A percentile compares a stretch with the other conserved stretches of the same genome.
These are phyloP conservation scores for Tetracladium maxilliforme DNA, from an alignment of 2,329 filamentous ascomycete genomes.

Conservation along the genomic window DNA sequence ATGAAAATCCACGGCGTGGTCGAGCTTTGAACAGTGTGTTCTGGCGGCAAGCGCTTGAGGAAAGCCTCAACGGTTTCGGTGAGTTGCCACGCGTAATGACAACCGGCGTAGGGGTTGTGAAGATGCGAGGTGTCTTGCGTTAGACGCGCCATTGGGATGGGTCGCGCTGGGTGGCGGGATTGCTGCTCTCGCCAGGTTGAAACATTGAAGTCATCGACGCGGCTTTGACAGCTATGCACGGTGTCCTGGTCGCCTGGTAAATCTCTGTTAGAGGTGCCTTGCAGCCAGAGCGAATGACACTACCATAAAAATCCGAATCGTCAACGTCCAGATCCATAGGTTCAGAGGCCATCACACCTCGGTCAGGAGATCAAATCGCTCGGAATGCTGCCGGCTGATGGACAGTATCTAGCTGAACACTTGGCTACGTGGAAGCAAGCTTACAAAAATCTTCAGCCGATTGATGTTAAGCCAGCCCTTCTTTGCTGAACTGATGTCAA, in stretches of 20 bases:
- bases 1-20: conserved; percentile 65
- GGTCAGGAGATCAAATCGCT: too few relatives aligned
- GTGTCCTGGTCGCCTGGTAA: conserved; percentile 37
- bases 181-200: conserved; percentile 29
- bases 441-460: too few relatives aligned
- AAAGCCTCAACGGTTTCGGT: conserved; percentile 51
- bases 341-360: too few relatives aligned
- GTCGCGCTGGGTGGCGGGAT: conserved; percentile 3
- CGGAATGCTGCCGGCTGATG: too few relatives aligned
- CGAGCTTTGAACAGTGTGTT: too few relatives aligned
- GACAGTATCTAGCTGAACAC: too few relatives aligned
- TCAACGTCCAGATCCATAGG: too few relatives aligned
- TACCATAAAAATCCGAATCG: conserved; percentile 44
- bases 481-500: too few relatives aligned
- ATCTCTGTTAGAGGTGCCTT: conserved; percentile 5
- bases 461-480: too few relatives aligned
- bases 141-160: conserved; percentile 4
- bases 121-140: conserved; percentile 16
- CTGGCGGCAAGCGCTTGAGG: conserved; percentile 51
- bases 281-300: conserved; percentile 1
- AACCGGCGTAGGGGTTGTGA: conserved; percentile 44
- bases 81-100: conserved; percentile 41
- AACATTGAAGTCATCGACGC: conserved; percentile 33
- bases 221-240: conserved; percentile 28
- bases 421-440: too few relatives aligned